These are phyloP conservation scores for Trichoderma sp. DNA, from an alignment of 2,329 filamentous ascomycete genomes.

Conservation along the genomic window DNA sequence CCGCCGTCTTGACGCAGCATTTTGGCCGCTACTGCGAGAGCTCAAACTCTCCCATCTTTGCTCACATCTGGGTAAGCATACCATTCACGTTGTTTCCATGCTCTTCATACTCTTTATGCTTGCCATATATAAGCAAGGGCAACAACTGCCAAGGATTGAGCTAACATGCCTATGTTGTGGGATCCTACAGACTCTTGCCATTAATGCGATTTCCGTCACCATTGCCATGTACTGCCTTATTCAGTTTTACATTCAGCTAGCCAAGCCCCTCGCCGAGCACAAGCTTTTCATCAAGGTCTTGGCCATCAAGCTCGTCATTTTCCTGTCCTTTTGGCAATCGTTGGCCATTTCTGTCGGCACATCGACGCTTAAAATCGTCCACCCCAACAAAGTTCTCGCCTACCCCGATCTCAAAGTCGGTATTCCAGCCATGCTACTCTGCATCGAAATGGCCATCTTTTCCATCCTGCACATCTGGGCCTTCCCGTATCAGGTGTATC, in stretches of 20 bases:
- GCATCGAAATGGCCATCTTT: constrained; percentile 84
- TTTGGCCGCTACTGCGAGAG: constrained; percentile 75
- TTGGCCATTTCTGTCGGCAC: constrained; percentile 56
- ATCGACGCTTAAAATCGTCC: constrained; percentile 64
- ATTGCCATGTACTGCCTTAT: constrained; percentile 89
- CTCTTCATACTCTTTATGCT: too few species aligned
- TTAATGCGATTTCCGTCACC: constrained; percentile 73
- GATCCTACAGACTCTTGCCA: constrained; percentile 58
- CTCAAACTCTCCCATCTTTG: constrained; percentile 76
- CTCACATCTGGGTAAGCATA: constrained; percentile 75
- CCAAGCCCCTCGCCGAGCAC: constrained; percentile 68
- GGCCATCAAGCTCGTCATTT: constrained; percentile 89
- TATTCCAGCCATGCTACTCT: constrained; percentile 76
- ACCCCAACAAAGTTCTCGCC: constrained; percentile 63
- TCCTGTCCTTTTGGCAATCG: constrained; percentile 86
- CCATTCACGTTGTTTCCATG: background rate
- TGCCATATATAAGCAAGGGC: background rate
- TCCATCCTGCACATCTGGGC: constrained; percentile 79
- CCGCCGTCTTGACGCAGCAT: constrained; percentile 73
- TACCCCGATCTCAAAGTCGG: constrained; percentile 80
- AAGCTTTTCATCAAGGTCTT: constrained; percentile 78
- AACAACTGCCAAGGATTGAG: background rate
- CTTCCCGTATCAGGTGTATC: constrained; percentile 77
- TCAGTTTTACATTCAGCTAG: constrained; percentile 83
- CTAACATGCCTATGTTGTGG: background rate